Evolutionary conservation across 1,284 basidiomycete genomes (phyloP), one percentile per base, ranked within the genome.

Genomic region (Trametes sp.): DNA sequence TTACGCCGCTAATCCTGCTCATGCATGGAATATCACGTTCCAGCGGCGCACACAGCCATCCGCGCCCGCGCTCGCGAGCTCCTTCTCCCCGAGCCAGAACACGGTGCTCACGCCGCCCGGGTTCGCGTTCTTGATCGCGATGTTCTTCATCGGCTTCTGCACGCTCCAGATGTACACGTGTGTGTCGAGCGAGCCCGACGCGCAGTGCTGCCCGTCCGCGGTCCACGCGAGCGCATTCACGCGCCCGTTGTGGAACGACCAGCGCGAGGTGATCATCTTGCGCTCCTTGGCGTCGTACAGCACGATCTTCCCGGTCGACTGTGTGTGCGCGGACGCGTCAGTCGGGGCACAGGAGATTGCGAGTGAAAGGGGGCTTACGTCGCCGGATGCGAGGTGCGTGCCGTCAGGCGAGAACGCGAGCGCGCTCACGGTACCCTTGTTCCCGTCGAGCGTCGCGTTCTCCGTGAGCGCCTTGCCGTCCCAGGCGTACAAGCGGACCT

Each of bases 121-220:
- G 45, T 87, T 88, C 1, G 93, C 93, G 65, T 95, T 95, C 81
- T 92, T 93, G 76, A 98, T 88, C 14, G 89, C 84, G 45, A 96
- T 87, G 69, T 93, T 94, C 78, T 87, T 89, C 76, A 88, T 80
- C 13, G 92, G 90, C 66, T 90, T 90, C 61, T 83, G 82, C 41
- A 94, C 87, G 69, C 89, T 90, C 90, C 95, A 98, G 42, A 98
- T 79, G 74, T 95, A 98, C 9, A 98, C 87, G 71, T 95, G 88
- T 29, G 96, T 97, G 75, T 99, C 97, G 38, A 97, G 83, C 10
- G 94, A 94, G 16, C 90, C 95, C 9, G 94, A 95, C 2, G 90
- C 95, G 63, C 93, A 87, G 70, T 95, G 86, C 69, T 82, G 82
- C 4, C 88, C 88, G 70, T 93, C 88, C 1, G 85, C 74, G 2